Conservation (phyloP, 352 stramenopile genomes). For the Halophytophthora polymorphica region DNA sequence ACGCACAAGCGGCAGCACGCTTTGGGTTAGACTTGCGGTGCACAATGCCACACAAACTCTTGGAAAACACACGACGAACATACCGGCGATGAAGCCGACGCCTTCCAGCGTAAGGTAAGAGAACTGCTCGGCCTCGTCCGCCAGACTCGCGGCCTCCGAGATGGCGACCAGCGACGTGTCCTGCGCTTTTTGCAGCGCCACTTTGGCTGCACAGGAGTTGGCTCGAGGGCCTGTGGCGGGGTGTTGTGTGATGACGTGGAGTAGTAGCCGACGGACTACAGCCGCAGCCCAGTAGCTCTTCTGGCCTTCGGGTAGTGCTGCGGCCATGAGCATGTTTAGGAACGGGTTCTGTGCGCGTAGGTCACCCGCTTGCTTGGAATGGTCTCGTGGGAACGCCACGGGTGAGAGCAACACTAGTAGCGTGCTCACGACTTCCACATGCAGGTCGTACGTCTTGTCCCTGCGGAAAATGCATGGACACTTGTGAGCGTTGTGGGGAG, state of each 20-base stretch:
- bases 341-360: slow-evolving; percentile 59
- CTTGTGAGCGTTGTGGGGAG: slow-evolving; percentile 1
- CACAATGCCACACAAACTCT: background rate
- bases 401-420: slow-evolving; percentile 68
- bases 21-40: background rate
- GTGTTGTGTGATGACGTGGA: slow-evolving; percentile 57
- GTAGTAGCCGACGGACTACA: slow-evolving; percentile 55
- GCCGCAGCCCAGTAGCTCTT: slow-evolving; percentile 47
- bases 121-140: slow-evolving; percentile 52
- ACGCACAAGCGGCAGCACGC: background rate
- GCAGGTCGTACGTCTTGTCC: slow-evolving; percentile 58
- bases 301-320: slow-evolving; percentile 25
- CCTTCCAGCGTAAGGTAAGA: slow-evolving; percentile 72
- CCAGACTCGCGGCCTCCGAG: slow-evolving; percentile 39
- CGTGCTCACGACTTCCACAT: slow-evolving; percentile 74
- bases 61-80: slow-evolving; percentile 11
- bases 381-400: slow-evolving; percentile 57
- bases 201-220: slow-evolving; percentile 28
- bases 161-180: slow-evolving; percentile 64
- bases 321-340: slow-evolving; percentile 57
- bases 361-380: slow-evolving; percentile 41
- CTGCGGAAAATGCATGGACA: slow-evolving; percentile 1
- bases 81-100: slow-evolving; percentile 59
- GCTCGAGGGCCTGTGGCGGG: slow-evolving; percentile 29
- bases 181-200: slow-evolving; percentile 42